Evolutionary conservation across 768 basidiomycete genomes (phyloP).

Genomic region (Tulasnella sp.): DNA sequence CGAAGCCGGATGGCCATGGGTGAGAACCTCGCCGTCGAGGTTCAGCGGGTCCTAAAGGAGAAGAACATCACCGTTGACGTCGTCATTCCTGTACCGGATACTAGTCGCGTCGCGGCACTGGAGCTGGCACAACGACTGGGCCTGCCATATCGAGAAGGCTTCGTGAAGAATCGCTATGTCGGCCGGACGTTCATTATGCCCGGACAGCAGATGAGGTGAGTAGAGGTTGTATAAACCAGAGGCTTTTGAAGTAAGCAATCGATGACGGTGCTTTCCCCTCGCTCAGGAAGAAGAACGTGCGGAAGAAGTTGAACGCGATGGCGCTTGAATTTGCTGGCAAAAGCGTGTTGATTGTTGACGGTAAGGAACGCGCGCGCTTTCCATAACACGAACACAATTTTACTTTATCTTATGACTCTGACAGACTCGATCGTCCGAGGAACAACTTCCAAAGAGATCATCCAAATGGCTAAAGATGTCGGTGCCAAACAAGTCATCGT

Average conservation of each 20-base stretch:
- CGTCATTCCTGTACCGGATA: conserved; percentile 97
- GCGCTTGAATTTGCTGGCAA: conserved; percentile 89
- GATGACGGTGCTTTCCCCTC: neutral
- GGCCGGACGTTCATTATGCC: conserved; percentile 99
- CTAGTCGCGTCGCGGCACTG: conserved; percentile 88
- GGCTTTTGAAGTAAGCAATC: neutral
- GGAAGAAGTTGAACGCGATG: conserved; percentile 96
- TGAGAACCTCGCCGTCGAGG: conserved; percentile 83
- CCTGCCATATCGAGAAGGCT: conserved; percentile 93
- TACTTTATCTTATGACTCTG: neutral
- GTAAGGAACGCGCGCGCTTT: conserved; percentile 34
- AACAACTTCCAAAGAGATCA: conserved; percentile 95
- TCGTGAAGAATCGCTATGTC: conserved; percentile 97
- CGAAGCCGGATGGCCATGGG: conserved; percentile 99
- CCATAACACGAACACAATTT: neutral
- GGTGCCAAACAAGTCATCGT: conserved; percentile 94
- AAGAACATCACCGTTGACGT: conserved; percentile 76
- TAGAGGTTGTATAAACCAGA: neutral
- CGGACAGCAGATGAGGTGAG: conserved; percentile 84
- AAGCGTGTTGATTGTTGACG: conserved; percentile 92
- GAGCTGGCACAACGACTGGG: conserved; percentile 85
- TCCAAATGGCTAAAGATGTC: conserved; percentile 99
- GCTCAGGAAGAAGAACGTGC: conserved; percentile 78
- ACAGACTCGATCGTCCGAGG: conserved; percentile 96
- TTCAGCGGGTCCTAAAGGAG: conserved; percentile 57